Evolutionary conservation across 176 grass and related monocot genomes (phyloP).

Genomic region (Oryza glumipatula): DNA sequence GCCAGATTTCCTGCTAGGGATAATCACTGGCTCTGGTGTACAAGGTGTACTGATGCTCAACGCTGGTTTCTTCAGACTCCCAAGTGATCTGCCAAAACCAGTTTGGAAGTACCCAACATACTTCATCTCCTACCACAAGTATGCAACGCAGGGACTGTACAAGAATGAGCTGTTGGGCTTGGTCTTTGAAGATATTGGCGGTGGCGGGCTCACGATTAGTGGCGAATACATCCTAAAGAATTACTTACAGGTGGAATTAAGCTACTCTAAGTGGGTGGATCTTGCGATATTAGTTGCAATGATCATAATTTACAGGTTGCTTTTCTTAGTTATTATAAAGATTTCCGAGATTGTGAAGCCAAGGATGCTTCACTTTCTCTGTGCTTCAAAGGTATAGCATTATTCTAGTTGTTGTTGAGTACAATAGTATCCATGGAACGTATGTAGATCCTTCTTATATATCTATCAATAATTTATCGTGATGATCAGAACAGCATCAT

Average conservation of each 20-base stretch:
- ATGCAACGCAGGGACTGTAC: slow-evolving; percentile 66
- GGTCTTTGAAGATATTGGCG: slow-evolving; percentile 28
- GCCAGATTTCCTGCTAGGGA: slow-evolving; percentile 52
- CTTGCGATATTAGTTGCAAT: slow-evolving; percentile 58
- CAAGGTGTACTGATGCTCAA: slow-evolving; percentile 63
- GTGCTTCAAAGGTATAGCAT: neutral
- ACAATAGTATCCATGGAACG: neutral
- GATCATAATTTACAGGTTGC: slow-evolving; percentile 51
- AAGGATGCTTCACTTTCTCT: neutral
- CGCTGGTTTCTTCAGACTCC: slow-evolving; percentile 56
- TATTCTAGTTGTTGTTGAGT: neutral
- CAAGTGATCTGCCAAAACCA: slow-evolving; percentile 45
- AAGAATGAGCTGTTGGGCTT: slow-evolving; percentile 61
- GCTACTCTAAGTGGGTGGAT: slow-evolving; percentile 65
- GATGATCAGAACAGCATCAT: neutral
- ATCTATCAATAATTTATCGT: neutral
- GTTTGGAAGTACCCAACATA: slow-evolving; percentile 67
- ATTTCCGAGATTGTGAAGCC: slow-evolving; percentile 42
- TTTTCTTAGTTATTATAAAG: slow-evolving; percentile 55
- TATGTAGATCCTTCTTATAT: neutral
- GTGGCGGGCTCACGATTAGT: neutral
- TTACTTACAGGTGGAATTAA: slow-evolving; percentile 50
- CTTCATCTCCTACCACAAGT: slow-evolving; percentile 70
- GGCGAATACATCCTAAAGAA: slow-evolving; percentile 52
- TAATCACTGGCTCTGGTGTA: slow-evolving; percentile 49